phyloP scores from a whole-genome alignment of 139 green algal species.

The Yamagishiella unicocca region DNA sequence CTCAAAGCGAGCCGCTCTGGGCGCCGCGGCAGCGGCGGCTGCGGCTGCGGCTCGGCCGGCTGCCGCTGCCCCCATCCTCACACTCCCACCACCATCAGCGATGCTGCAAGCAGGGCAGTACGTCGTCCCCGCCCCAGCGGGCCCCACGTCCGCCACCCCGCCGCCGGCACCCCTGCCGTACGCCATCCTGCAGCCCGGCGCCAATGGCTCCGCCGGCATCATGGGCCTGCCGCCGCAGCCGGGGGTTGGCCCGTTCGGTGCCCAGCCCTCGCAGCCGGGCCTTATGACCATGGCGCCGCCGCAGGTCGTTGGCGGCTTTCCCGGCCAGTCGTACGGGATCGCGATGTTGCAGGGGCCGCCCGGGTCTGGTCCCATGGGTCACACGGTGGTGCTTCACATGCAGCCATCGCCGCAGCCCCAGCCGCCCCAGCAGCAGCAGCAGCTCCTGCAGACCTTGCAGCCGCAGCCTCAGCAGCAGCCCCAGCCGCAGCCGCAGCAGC shows the following conservation, averaged over 20 bases:
- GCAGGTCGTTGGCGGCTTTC: not conserved
- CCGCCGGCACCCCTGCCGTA: not conserved
- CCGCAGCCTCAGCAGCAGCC: not conserved
- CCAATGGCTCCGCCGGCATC: not conserved
- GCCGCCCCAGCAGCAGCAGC: not conserved
- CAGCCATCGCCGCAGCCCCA: not conserved
- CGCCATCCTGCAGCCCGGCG: not conserved
- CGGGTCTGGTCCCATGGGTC: not conserved
- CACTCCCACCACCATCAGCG: not conserved
- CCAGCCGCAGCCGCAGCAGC: not conserved
- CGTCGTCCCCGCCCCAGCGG: not conserved
- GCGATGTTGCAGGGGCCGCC: not conserved
- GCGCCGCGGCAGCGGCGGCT: not conserved
- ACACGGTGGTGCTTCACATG: not conserved
- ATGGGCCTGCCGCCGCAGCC: not conserved
- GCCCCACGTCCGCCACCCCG: not conserved
- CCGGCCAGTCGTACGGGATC: not conserved
- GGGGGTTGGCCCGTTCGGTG: not conserved
- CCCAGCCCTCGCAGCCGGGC: constrained; percentile 5
- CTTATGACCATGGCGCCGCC: not conserved
- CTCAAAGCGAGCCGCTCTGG: not conserved
- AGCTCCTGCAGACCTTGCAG: not conserved
- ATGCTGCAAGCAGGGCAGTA: not conserved
- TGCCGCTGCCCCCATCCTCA: too few relatives aligned
- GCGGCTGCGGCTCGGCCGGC: not conserved